Evolutionary conservation across 306 rosid species (phyloP).

Genomic region (Hylodesmum podocarpum): DNA sequence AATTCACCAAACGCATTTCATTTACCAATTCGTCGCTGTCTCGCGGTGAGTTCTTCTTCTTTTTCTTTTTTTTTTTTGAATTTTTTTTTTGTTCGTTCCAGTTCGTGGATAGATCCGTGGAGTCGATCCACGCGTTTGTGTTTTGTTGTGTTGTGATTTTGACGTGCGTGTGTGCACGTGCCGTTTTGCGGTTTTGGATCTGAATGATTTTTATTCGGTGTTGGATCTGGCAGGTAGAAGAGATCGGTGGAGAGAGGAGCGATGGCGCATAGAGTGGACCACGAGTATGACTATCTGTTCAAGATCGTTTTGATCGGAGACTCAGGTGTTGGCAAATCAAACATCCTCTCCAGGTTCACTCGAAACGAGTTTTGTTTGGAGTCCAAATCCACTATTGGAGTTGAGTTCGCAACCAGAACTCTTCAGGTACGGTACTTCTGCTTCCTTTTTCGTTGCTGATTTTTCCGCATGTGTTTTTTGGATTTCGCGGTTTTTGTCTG

Average conservation of each 20-base stretch:
- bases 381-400: constrained; percentile 97
- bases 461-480: neutral
- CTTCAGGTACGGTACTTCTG: constrained; percentile 75
- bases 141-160: neutral
- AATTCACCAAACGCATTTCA: neutral
- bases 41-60: neutral
- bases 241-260: constrained; percentile 54
- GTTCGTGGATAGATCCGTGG: constrained; percentile 34
- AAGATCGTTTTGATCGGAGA: constrained; percentile 99
- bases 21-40: neutral
- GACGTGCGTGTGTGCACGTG: neutral
- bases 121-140: neutral
- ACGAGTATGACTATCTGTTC: constrained; percentile 92
- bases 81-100: neutral
- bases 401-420: constrained; percentile 94
- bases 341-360: constrained; percentile 95
- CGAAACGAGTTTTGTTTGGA: constrained; percentile 98
- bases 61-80: constrained; percentile 21
- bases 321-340: constrained; percentile 97
- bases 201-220: constrained; percentile 29
- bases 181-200: constrained; percentile 17
- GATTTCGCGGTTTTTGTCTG: neutral
- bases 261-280: constrained; percentile 95
- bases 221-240: constrained; percentile 46
- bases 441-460: neutral